Evolutionary conservation across 2,329 filamentous ascomycete species (phyloP).

Genomic region (Apiospora kogelbergensis): DNA sequence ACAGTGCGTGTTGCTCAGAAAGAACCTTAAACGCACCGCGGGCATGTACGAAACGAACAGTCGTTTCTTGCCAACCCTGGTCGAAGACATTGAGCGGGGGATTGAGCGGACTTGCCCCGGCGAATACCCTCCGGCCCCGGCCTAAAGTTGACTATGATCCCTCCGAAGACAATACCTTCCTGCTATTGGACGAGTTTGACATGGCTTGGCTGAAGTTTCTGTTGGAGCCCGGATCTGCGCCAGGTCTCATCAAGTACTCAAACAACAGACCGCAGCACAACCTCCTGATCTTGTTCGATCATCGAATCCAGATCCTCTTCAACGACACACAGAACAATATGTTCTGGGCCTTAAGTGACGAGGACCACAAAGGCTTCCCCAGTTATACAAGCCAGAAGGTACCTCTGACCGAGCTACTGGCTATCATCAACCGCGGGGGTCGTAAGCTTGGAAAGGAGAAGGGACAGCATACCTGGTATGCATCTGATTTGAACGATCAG

Average conservation of each 20-base stretch:
- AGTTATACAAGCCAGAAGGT: conserved; percentile 9
- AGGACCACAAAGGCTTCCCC: not conserved
- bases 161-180: not conserved
- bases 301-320: conserved; percentile 28
- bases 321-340: conserved; percentile 13
- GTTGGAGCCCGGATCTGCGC: conserved; percentile 17
- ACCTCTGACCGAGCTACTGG: conserved; percentile 16
- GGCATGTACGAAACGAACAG: conserved; percentile 12
- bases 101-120: conserved; percentile 7
- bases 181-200: conserved; percentile 26
- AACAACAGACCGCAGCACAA: conserved; percentile 22
- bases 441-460: not conserved
- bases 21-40: conserved; percentile 24
- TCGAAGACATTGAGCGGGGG: conserved; percentile 16
- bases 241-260: not conserved
- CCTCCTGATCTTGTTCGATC: conserved; percentile 28
- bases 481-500: conserved; percentile 5
- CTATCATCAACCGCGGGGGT: conserved; percentile 14
- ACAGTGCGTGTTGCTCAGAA: conserved; percentile 23
- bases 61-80: conserved; percentile 28
- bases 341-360: conserved; percentile 7
- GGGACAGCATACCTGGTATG: not conserved
- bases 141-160: not conserved
- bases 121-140: conserved; percentile 8
- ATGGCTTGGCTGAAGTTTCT: conserved; percentile 34